Evolutionary conservation across 306 rosid species (phyloP).

Genomic region (Alnus rubra): DNA sequence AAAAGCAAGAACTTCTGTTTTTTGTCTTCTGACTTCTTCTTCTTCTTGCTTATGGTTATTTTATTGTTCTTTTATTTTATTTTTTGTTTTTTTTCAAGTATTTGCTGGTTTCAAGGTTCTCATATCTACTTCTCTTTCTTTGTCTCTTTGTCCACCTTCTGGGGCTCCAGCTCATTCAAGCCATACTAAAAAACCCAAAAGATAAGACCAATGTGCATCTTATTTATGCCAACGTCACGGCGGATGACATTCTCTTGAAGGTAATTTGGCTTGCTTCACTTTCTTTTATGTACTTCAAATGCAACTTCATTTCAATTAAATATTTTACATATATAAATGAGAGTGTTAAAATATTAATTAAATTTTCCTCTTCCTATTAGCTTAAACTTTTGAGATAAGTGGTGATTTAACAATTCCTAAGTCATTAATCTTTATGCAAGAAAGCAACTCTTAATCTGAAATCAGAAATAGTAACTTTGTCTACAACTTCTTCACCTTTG

Average conservation of each 20-base stretch:
- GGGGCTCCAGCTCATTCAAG: conserved; percentile 56
- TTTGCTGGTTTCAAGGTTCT: not conserved
- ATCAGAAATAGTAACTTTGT: not conserved
- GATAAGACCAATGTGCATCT: conserved; percentile 64
- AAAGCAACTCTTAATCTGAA: not conserved
- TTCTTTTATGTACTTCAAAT: too few relatives aligned
- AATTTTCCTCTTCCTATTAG: too few relatives aligned
- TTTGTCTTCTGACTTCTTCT: not conserved
- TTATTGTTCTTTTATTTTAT: not conserved
- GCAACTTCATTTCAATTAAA: too few relatives aligned
- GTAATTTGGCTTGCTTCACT: conserved; percentile 20
- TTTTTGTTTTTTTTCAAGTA: not conserved
- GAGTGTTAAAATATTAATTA: too few relatives aligned
- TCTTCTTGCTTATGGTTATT: not conserved
- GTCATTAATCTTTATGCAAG: too few relatives aligned
- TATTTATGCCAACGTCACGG: conserved; percentile 64
- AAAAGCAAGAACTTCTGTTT: not conserved
- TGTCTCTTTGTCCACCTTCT: not conserved
- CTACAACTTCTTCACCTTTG: not conserved
- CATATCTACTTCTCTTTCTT: not conserved
- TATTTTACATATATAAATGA: too few relatives aligned
- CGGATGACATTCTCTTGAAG: conserved; percentile 62
- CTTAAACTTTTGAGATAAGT: too few relatives aligned
- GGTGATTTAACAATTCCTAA: too few relatives aligned
- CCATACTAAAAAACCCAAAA: conserved; percentile 65